phyloP scores from a whole-genome alignment of 257 asterid genomes.

The Schizonepeta tenuifolia region DNA sequence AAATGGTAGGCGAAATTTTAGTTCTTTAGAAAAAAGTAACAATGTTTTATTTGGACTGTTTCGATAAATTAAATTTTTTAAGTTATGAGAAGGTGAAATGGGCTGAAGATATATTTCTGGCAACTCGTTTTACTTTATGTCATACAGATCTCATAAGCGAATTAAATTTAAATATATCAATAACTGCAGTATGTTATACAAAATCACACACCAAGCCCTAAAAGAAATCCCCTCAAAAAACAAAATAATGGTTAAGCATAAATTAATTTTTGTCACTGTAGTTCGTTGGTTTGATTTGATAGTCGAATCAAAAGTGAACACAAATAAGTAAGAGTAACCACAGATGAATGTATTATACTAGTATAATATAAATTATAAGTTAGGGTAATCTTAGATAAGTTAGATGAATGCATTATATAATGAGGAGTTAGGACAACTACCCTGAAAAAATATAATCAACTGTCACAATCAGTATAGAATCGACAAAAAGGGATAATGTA shows the following conservation, averaged over 20 bases:
- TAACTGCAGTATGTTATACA: too few species aligned
- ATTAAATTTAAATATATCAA: too few species aligned
- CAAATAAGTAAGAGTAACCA: neutral
- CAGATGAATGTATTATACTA: neutral
- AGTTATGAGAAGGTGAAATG: neutral
- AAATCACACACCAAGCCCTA: too few species aligned
- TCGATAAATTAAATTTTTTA: neutral
- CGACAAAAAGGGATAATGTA: neutral
- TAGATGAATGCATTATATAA: neutral
- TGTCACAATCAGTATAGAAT: conserved; percentile 9
- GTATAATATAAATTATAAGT: neutral
- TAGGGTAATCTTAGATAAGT: neutral
- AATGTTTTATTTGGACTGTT: neutral
- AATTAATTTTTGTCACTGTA: neutral
- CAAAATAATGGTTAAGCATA: neutral
- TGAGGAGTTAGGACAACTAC: conserved; percentile 26
- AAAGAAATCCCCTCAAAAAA: too few species aligned
- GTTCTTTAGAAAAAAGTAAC: neutral
- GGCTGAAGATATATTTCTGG: neutral
- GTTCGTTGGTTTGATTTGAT: neutral
- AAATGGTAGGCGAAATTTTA: neutral
- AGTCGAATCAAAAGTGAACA: neutral
- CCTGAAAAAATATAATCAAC: conserved; percentile 1
- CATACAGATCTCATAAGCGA: too few species aligned
- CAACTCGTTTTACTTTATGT: too few species aligned